phyloP scores from a whole-genome alignment of 495 filamentous ascomycete species.

The Tuber melanosporum region DNA sequence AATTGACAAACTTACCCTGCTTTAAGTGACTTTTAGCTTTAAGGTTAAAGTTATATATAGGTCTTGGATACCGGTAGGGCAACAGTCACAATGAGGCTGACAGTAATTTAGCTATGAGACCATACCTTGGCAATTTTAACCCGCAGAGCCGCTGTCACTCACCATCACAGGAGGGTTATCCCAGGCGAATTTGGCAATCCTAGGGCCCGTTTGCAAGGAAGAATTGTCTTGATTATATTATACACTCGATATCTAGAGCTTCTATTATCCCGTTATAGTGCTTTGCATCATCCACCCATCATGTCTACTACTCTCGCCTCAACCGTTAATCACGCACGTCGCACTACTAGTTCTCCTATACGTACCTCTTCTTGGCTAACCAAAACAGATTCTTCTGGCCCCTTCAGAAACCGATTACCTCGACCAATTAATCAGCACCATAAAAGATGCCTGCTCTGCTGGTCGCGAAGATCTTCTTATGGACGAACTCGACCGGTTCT shows the following conservation, averaged over 20 bases:
- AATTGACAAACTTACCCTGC: background rate
- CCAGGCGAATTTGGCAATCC: background rate
- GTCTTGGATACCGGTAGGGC: too few relatives aligned
- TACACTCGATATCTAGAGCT: background rate
- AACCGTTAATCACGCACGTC: slow-evolving; percentile 3
- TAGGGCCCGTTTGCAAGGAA: background rate
- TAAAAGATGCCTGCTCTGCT: slow-evolving; percentile 79
- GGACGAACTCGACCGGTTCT: slow-evolving; percentile 70
- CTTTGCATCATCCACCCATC: background rate
- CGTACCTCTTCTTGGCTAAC: background rate
- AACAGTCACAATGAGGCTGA: too few relatives aligned
- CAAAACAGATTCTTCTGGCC: slow-evolving; percentile 72
- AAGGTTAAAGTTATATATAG: background rate
- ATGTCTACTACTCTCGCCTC: background rate
- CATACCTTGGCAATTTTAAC: background rate
- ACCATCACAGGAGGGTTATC: background rate
- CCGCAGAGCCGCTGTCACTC: background rate
- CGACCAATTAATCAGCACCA: slow-evolving; percentile 85
- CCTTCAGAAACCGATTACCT: slow-evolving; percentile 89
- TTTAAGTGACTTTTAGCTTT: background rate
- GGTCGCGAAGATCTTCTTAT: slow-evolving; percentile 66
- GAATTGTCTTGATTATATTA: background rate
- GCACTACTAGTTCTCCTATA: background rate
- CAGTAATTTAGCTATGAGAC: too few relatives aligned
- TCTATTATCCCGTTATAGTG: background rate